A percentile compares a stretch with the other conserved stretches of the same genome.
Conservation (phyloP, 176 grass and related monocot species). For the Ensete ventricosum region DNA sequence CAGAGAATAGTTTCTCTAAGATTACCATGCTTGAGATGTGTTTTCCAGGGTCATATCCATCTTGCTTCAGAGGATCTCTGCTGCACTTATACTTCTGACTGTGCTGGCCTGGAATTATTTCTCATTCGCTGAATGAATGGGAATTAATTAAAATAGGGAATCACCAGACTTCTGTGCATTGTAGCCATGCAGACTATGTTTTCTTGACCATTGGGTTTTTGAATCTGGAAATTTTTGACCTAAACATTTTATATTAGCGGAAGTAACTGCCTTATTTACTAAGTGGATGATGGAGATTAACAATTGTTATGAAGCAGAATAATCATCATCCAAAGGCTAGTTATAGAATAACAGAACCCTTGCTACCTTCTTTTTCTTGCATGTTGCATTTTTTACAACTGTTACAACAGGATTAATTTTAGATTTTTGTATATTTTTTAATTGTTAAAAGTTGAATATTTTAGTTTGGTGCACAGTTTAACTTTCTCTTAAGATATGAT, state of each 20-base stretch:
- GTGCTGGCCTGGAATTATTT: too few species aligned
- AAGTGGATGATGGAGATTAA: background rate
- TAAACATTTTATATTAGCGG: background rate
- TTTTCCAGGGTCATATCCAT: too few species aligned
- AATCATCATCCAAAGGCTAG: background rate
- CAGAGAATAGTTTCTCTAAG: background rate
- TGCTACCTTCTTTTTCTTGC: background rate
- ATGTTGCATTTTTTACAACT: background rate
- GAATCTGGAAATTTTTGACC: background rate
- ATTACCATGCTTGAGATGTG: background rate
- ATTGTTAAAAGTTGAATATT: background rate
- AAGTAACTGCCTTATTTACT: background rate
- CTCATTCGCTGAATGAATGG: too few species aligned
- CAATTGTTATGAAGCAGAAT: background rate
- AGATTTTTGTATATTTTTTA: background rate
- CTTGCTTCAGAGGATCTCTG: background rate
- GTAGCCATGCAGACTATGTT: background rate
- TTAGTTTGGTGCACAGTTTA: background rate
- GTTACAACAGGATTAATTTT: background rate
- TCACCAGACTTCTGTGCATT: background rate
- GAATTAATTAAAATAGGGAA: too few species aligned
- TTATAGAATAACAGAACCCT: background rate
- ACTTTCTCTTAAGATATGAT: background rate
- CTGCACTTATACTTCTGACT: background rate
- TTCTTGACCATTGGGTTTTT: background rate